Conservation (phyloP, 31 red algal genomes). For the Odonthalia washingtoniensis region DNA sequence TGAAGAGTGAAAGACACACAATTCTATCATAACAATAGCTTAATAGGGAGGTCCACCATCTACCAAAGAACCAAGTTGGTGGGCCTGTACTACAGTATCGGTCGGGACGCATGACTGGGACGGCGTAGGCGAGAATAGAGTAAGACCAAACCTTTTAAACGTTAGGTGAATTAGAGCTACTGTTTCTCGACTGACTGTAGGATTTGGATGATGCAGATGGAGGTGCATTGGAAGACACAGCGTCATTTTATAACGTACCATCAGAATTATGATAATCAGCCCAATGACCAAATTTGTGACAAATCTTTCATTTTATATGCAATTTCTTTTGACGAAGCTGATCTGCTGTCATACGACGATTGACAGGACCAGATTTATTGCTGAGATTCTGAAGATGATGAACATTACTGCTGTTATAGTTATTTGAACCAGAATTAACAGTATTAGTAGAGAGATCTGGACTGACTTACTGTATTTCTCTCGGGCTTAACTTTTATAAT, state of each 20-base stretch:
- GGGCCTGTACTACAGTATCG: not conserved
- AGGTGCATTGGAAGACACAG: not conserved
- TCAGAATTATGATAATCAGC: not conserved
- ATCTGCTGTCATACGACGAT: too few relatives aligned
- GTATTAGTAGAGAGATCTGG: too few relatives aligned
- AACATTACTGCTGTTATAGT: too few relatives aligned
- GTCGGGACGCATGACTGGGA: not conserved
- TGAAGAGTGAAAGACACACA: not conserved
- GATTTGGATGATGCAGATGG: not conserved
- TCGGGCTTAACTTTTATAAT: too few relatives aligned
- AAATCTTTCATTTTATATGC: too few relatives aligned
- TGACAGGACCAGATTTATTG: too few relatives aligned
- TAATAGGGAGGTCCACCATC: not conserved
- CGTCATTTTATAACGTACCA: not conserved
- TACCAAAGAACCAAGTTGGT: not conserved
- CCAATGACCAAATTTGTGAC: not conserved
- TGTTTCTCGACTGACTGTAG: not conserved
- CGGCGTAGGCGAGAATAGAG: not conserved
- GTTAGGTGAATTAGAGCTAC: not conserved
- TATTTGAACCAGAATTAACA: too few relatives aligned
- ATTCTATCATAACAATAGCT: not conserved
- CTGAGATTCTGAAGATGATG: too few relatives aligned
- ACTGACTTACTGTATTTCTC: too few relatives aligned
- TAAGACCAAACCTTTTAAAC: not conserved
- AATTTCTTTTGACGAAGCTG: too few relatives aligned